phyloP scores from a whole-genome alignment of 2,329 filamentous ascomycete species.

The Dichotomopilus funicola region DNA sequence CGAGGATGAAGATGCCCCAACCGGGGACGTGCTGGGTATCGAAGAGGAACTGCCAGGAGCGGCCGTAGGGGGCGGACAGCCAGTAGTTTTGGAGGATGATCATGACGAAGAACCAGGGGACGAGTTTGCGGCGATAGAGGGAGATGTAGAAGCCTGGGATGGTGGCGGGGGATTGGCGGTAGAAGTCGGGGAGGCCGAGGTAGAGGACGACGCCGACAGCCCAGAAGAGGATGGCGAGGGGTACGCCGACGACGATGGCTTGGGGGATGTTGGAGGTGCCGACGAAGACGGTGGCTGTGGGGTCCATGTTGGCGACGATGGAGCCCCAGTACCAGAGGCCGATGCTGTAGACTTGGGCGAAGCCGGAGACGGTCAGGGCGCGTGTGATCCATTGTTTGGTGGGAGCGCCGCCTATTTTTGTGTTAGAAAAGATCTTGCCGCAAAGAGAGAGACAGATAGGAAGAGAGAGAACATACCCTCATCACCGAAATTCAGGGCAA shows the following conservation, averaged over 20 bases:
- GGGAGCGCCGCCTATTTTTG: constrained; percentile 44
- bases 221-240: constrained; percentile 53
- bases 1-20: constrained; percentile 52
- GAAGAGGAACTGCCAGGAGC: constrained; percentile 62
- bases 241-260: constrained; percentile 44
- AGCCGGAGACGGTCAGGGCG: constrained; percentile 59
- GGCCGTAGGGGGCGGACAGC: constrained; percentile 57
- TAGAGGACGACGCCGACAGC: constrained; percentile 48
- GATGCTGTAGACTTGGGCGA: constrained; percentile 59
- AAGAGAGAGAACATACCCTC: constrained; percentile 31
- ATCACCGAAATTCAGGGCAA: constrained; percentile 60
- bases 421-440: background rate
- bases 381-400: constrained; percentile 62
- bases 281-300: constrained; percentile 36
- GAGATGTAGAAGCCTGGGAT: constrained; percentile 61
- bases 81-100: constrained; percentile 63
- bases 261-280: constrained; percentile 27
- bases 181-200: constrained; percentile 59
- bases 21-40: constrained; percentile 46
- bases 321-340: constrained; percentile 63
- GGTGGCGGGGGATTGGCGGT: constrained; percentile 56
- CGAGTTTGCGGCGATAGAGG: constrained; percentile 55
- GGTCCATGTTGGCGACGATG: constrained; percentile 38
- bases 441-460: background rate
- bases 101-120: constrained; percentile 60